Evolutionary conservation across 2,329 filamentous ascomycete species (phyloP), one percentile per base, ranked within the genome.

Genomic region (Scytalidium lignicola): DNA sequence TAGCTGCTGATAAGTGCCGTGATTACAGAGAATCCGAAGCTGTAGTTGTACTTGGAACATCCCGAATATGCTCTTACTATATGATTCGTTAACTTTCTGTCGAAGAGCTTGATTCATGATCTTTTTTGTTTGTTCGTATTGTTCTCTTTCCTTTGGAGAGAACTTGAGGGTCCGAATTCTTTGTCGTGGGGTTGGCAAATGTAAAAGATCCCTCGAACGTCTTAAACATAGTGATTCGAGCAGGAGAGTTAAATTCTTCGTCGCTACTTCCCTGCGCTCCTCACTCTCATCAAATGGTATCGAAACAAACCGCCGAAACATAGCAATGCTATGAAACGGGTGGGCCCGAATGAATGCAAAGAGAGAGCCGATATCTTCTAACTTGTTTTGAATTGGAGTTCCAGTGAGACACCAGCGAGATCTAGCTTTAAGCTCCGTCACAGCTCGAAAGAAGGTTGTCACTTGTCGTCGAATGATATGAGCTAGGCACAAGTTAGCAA

Each of bases 21-120:
- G 74, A 48, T 77, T 76, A 57, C 74, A 76, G 1, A 77, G 51
- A 5, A 75, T 70, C 0, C 74, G 67, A 12, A 77, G 56, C 50
- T 75, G 72, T 0, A 77, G 58, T 10, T 72, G 65, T 0, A 67
- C 59, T 43, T 76, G 73, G 48, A 78, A 76, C 22, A 74, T 63
- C 0, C 71, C 67, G 13, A 75, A 70, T 13, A 65, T 67, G 47
- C 62, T 64, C 32, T 61, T 65, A 17, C 62, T 60, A 26, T 70
- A 64, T 41, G 59, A 55, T 2, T 66, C 59, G 0, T 63, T 64
- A 5, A 66, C 64, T n/a, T 65, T 63, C 22, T 74, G 65, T 7
- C 59, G 56, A 13, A 75, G 63, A 2, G 60, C 59, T 15, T 71
- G 64, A 18, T 63, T 60, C 57, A 75, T 65, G 19, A 68, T 69